Conservation (phyloP, 2,329 filamentous ascomycete genomes). For the Aspergillus neotritici region DNA sequence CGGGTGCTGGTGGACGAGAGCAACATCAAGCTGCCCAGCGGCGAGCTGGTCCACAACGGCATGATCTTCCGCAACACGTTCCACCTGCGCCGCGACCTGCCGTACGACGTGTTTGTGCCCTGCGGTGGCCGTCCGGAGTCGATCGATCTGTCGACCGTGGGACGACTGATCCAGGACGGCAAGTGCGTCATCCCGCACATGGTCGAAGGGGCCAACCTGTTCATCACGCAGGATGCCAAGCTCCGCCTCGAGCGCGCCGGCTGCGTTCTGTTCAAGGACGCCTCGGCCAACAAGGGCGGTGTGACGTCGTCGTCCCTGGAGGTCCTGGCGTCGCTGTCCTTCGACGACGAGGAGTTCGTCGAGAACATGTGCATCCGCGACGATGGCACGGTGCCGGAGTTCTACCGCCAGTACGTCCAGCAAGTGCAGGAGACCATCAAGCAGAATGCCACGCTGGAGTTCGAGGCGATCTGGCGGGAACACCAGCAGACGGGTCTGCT, state of each 20-base stretch:
- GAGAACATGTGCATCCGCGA: constrained; percentile 87
- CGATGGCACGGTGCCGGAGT: constrained; percentile 72
- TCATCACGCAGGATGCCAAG: constrained; percentile 98
- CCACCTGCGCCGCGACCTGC: constrained; percentile 72
- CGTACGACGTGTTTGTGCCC: constrained; percentile 86
- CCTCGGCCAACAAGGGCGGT: constrained; percentile 96
- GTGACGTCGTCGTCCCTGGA: constrained; percentile 96
- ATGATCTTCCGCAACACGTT: constrained; percentile 97
- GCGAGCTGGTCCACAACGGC: constrained; percentile 83
- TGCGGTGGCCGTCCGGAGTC: constrained; percentile 96
- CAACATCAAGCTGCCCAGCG: constrained; percentile 79
- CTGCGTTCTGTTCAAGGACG: constrained; percentile 93
- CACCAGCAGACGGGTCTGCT: constrained; percentile 73
- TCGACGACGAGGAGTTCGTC: constrained; percentile 82
- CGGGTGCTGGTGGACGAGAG: constrained; percentile 86
- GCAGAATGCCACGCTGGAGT: constrained; percentile 86
- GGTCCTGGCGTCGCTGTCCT: constrained; percentile 87
- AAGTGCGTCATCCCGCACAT: constrained; percentile 88
- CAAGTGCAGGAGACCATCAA: constrained; percentile 86
- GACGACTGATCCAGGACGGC: constrained; percentile 82
- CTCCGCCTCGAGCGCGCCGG: constrained; percentile 91
- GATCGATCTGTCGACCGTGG: constrained; percentile 83
- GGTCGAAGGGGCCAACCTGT: constrained; percentile 95
- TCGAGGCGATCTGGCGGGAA: constrained; percentile 97
- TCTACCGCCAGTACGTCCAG: constrained; percentile 90